phyloP scores from a whole-genome alignment of 2,329 filamentous ascomycete genomes.

The Scytalidium lignicola region DNA sequence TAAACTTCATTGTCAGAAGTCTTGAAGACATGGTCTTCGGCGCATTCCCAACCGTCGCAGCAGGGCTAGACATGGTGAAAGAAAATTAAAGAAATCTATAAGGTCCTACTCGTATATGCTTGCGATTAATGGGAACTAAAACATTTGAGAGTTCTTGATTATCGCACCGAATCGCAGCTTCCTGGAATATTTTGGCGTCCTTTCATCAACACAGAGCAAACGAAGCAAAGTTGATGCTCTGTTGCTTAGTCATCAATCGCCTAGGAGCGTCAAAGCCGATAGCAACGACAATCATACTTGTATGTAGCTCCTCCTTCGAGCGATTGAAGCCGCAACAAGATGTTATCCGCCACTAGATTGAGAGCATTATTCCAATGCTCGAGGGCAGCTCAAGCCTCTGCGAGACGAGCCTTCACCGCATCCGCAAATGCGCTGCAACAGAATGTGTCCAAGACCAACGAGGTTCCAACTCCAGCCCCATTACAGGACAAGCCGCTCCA shows the following conservation, averaged over 20 bases:
- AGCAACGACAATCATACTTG: constrained; percentile 6
- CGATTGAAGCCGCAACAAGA: constrained; percentile 28
- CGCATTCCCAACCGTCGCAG: constrained; percentile 25
- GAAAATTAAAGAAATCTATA: background rate
- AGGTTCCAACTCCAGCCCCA: constrained; percentile 43
- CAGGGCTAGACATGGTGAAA: constrained; percentile 19
- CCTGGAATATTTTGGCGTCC: background rate
- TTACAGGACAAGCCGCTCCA: constrained; percentile 47
- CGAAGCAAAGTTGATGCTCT: background rate
- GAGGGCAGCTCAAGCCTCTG: constrained; percentile 24
- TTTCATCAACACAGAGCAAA: background rate
- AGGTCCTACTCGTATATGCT: background rate
- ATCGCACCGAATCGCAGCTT: background rate
- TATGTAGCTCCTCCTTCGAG: constrained; percentile 4
- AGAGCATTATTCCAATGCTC: constrained; percentile 33
- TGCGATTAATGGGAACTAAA: too few species aligned
- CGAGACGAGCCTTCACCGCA: constrained; percentile 24
- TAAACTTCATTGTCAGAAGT: constrained; percentile 94
- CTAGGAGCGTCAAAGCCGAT: constrained; percentile 3
- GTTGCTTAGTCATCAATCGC: constrained; percentile 9
- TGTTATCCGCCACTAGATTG: constrained; percentile 38
- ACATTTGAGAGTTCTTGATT: too few species aligned
- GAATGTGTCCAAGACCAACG: constrained; percentile 59
- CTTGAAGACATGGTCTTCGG: constrained; percentile 78
- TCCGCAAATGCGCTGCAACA: constrained; percentile 45